Percentiles rank a stretch among this genome's conserved stretches.
Conservation (phyloP, 75 land plant species). For the Selaginella moellendorffii region DNA sequence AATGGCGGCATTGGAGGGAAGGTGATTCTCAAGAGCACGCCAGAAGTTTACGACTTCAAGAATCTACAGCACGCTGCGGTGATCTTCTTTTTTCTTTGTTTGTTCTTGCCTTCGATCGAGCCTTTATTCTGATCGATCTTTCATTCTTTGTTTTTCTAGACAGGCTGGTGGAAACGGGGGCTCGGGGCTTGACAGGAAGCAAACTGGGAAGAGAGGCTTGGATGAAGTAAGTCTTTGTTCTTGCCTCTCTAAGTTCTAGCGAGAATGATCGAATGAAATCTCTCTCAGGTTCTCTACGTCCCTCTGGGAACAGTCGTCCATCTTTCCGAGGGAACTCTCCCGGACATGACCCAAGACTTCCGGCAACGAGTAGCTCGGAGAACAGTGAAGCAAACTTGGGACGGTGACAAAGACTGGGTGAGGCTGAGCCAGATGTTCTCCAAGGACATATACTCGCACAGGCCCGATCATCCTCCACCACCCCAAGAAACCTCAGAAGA, state of each 20-base stretch:
- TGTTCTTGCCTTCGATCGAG: background rate
- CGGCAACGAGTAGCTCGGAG: background rate
- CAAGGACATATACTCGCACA: background rate
- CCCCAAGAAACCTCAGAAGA: background rate
- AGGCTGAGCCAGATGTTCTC: background rate
- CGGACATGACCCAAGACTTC: slow-evolving; percentile 26
- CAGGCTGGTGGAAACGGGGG: slow-evolving; percentile 69
- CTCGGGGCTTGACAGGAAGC: slow-evolving; percentile 62
- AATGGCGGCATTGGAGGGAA: slow-evolving; percentile 97
- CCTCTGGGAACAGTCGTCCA: slow-evolving; percentile 96
- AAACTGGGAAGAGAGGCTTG: slow-evolving; percentile 63
- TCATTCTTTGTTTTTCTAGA: background rate
- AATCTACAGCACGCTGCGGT: slow-evolving; percentile 76
- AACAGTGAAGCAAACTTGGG: background rate
- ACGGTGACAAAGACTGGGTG: background rate
- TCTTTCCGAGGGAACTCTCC: slow-evolving; percentile 54
- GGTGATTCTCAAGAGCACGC: slow-evolving; percentile 71
- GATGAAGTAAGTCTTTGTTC: slow-evolving; percentile 50
- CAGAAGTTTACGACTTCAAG: slow-evolving; percentile 77
- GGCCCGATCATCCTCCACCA: background rate
- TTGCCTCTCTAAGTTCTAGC: background rate
- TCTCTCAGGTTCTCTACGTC: slow-evolving; percentile 53
- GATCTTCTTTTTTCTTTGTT: slow-evolving; percentile 4
- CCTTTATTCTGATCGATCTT: background rate
- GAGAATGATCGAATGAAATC: background rate